Evolutionary conservation across 805 yeast species (phyloP), one percentile per base, ranked within the genome.

Genomic region (Metschnikowia dekortorum): DNA sequence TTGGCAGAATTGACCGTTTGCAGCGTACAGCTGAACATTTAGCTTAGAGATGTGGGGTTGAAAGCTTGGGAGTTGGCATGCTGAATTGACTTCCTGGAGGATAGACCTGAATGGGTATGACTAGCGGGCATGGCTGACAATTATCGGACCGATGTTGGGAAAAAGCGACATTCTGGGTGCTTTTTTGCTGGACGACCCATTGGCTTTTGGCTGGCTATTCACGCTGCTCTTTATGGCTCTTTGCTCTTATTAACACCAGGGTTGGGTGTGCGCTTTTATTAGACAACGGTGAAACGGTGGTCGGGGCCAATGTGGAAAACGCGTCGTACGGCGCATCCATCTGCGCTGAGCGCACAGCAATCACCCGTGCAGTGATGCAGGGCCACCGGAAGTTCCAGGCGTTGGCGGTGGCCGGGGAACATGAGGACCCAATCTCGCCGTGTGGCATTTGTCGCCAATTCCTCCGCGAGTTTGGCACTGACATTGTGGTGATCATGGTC

Each of bases 371-470:
- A 6, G 49, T 67, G 70, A 67, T 62, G 68, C 66, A 60, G 39
- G 82, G 82, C 0, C 67, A 71, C 49, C 62, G 55, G 4, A 44
- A 54, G 26, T 78, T 85, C 62, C 71, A 68, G 51, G 88, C 87
- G 1, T 69, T 89, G 50, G 96, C 85, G 4, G 79, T 89, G 8
- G 72, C 87, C 3, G 78, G 87, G 22, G 91, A 85, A 61, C 58
- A 76, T 40, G 61, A 63, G 1, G 77, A 76, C 1, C 78, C 84
- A 31, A 83, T 87, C 9, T 74, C 91, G 8, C 99, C 99, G 0
- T 92, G 99, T 65, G 99, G 99, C 3, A 84, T 94, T 35, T 92
- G 99, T 62, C 75, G 99, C 48, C 99, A 92, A 67, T 80, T 86
- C 49, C 81, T 92, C 32, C 74, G 96, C 36, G 99, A 92, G 65